These are phyloP conservation scores for Tephrocybe sp. DNA, from an alignment of 768 basidiomycete genomes.

Conservation along the genomic window DNA sequence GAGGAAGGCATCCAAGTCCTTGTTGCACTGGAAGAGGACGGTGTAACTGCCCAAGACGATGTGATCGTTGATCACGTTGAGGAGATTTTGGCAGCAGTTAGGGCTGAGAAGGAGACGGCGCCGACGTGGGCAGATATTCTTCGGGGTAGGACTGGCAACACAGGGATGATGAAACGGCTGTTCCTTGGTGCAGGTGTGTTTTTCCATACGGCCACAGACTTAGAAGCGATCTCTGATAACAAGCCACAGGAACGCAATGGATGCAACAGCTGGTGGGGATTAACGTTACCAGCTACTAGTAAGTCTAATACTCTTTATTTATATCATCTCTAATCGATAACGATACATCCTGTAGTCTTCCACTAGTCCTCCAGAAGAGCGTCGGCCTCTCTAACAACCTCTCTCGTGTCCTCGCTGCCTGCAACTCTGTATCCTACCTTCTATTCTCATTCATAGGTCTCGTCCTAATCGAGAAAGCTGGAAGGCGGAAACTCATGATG, in stretches of 20 bases:
- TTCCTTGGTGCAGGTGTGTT: conserved; percentile 41
- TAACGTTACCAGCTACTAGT: conserved; percentile 56
- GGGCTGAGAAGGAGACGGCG: conserved; percentile 39
- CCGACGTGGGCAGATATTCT: conserved; percentile 43
- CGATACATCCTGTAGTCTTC: conserved; percentile 36
- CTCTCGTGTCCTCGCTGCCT: conserved; percentile 47
- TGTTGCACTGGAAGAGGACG: conserved; percentile 41
- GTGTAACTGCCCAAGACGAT: conserved; percentile 34
- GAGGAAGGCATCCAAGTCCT: conserved; percentile 42
- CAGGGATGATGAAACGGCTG: conserved; percentile 45
- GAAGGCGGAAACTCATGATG: conserved; percentile 52
- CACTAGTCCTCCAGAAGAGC: conserved; percentile 49
- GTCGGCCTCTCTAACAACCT: conserved; percentile 51
- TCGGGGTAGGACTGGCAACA: conserved; percentile 39
- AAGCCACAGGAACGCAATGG: conserved; percentile 41
- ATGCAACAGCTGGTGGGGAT: conserved; percentile 55
- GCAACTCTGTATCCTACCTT: conserved; percentile 53
- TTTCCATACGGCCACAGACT: neutral
- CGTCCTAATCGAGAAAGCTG: conserved; percentile 46
- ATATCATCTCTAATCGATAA: neutral
- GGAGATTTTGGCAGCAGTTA: conserved; percentile 44
- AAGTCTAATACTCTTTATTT: conserved; percentile 5
- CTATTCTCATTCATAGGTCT: conserved; percentile 47
- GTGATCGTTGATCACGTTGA: conserved; percentile 36
- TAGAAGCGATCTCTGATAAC: neutral